Evolutionary conservation across 768 basidiomycete species (phyloP).

Genomic region (Lactarius sp.): DNA sequence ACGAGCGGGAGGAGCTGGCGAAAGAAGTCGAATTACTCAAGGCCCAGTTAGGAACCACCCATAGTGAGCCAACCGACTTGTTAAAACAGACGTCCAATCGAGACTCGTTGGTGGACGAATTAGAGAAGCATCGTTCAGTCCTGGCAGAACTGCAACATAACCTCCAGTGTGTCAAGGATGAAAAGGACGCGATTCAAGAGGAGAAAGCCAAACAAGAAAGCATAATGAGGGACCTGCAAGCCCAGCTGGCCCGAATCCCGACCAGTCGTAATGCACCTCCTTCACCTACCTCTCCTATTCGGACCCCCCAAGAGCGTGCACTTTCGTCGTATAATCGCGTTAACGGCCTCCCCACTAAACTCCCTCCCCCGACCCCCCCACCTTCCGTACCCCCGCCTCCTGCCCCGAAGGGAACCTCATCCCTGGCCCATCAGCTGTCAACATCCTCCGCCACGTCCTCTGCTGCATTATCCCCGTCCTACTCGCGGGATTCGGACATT

Average conservation of each 20-base stretch:
- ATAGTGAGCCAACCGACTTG: slow-evolving; percentile 55
- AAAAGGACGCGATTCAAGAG: slow-evolving; percentile 69
- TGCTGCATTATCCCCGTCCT: slow-evolving; percentile 47
- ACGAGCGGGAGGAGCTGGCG: slow-evolving; percentile 42
- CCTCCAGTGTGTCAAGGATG: slow-evolving; percentile 74
- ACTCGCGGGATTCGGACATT: slow-evolving; percentile 59
- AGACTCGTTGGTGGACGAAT: slow-evolving; percentile 65
- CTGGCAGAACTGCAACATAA: slow-evolving; percentile 75
- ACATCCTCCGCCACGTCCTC: slow-evolving; percentile 52
- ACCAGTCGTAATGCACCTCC: slow-evolving; percentile 36
- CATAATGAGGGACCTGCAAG: slow-evolving; percentile 74
- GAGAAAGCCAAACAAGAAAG: slow-evolving; percentile 68
- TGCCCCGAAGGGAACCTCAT: slow-evolving; percentile 50
- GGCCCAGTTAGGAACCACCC: slow-evolving; percentile 55
- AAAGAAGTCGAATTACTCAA: slow-evolving; percentile 44
- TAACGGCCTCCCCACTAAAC: slow-evolving; percentile 63
- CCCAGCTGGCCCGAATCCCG: slow-evolving; percentile 54
- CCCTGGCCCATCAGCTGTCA: slow-evolving; percentile 50
- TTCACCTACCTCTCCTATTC: slow-evolving; percentile 45
- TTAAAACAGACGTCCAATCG: slow-evolving; percentile 70
- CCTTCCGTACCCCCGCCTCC: slow-evolving; percentile 84
- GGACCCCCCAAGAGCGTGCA: slow-evolving; percentile 46
- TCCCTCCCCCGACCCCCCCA: slow-evolving; percentile 84
- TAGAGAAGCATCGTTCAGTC: slow-evolving; percentile 71
- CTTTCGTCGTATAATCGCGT: slow-evolving; percentile 47